phyloP scores from a whole-genome alignment of 2,329 filamentous ascomycete genomes.

The Ophiostoma ips region DNA sequence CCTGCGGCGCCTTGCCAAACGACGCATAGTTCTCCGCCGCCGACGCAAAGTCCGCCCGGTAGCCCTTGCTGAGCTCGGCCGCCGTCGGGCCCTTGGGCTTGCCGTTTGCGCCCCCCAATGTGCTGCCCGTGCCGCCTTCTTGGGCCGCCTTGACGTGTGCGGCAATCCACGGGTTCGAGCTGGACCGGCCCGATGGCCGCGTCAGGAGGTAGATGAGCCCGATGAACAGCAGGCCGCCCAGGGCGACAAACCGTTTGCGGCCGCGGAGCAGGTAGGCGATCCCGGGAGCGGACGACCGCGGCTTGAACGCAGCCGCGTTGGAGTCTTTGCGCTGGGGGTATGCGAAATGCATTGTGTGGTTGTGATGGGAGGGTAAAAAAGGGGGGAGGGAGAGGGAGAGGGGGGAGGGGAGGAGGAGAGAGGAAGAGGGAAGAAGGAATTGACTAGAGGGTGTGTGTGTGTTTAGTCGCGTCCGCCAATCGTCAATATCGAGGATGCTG shows the following conservation, averaged over 20 bases:
- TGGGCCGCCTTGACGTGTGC: slow-evolving; percentile 6
- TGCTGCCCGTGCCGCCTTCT: slow-evolving; percentile 7
- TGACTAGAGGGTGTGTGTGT: no score
- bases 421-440: no score
- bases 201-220: slow-evolving; percentile 48
- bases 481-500: no score
- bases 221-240: slow-evolving; percentile 41
- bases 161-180: slow-evolving; percentile 11
- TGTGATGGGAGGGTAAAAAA: neutral
- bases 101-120: neutral
- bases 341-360: slow-evolving; percentile 66
- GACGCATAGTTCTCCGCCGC: slow-evolving; percentile 21
- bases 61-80: neutral
- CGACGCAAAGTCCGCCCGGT: slow-evolving; percentile 6
- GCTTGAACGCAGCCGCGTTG: slow-evolving; percentile 56
- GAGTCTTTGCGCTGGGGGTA: slow-evolving; percentile 76
- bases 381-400: neutral
- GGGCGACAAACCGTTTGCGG: slow-evolving; percentile 44
- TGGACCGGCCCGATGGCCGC: slow-evolving; percentile 12
- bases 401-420: neutral
- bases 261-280: slow-evolving; percentile 40
- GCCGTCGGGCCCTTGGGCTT: neutral
- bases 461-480: no score
- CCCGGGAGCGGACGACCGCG: slow-evolving; percentile 38
- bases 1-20: slow-evolving; percentile 40